Evolutionary conservation across 2,329 filamentous ascomycete genomes (phyloP), one percentile per base, ranked within the genome.

Genomic region (Cladophialophora chaetospira): DNA sequence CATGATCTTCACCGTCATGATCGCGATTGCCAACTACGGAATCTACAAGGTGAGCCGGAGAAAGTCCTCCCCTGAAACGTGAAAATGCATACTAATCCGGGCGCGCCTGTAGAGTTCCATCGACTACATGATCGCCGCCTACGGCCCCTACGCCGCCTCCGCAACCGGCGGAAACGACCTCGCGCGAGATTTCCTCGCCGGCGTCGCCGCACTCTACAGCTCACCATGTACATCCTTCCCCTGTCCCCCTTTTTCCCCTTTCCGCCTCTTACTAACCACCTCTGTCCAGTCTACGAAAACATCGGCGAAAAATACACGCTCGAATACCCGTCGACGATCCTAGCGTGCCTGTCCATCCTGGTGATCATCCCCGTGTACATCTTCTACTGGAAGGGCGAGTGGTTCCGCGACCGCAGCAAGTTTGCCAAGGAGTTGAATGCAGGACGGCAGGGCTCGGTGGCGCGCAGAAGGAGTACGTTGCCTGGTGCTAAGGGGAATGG

Each of bases 61-160:
- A 5, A 23, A 5, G n/a, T 9, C 23, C 21, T 25, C 2, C n/a
- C 19, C 23, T 43, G 38, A 11, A 21, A 28, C 21, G n/a, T 73
- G 26, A 15, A 28, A 1, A 17, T n/a, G 2, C 35, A 25, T 28
- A 26, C 36, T 51, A 33, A 51, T 17, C n/a, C 3, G 13, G n/a
- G 21, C 10, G 26, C 19, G 1, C 9, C 9, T 2, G 5, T 42
- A 57, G 85, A 77, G 80, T 82, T 84, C 82, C 1, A 84, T 87
- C 64, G 84, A 87, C 67, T 87, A 87, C 70, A 86, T 86, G 79
- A 82, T 87, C 45, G 83, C 82, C 21, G 79, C 82, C 0, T 88
- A 88, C 65, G 85, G 84, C 0, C 79, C 80, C 0, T 87, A 84
- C 67, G 77, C 84, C 0, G 84, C 84, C 11, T 86, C 82, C 0